A percentile compares a stretch with the other conserved stretches of the same genome.
These are phyloP conservation scores for Verticillium zaregamsianum DNA, from an alignment of 2,329 filamentous ascomycete species.

Conservation along the genomic window DNA sequence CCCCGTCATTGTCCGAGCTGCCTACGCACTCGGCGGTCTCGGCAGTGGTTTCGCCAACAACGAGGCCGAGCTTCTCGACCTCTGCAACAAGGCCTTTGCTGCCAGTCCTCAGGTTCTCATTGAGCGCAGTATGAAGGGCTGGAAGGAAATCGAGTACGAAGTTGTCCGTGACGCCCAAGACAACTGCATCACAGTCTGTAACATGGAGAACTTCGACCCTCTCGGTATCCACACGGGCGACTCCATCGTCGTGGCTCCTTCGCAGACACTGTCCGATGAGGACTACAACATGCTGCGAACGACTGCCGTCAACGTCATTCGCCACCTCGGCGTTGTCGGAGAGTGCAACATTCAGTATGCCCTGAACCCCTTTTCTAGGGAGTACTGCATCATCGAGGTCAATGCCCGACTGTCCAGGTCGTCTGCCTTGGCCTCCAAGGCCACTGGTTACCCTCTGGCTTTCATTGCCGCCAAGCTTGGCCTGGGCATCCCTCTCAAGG, in stretches of 20 bases:
- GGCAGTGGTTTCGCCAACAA: conserved; percentile 95
- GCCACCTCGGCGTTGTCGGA: conserved; percentile 93
- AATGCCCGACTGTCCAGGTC: conserved; percentile 95
- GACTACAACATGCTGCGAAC: conserved; percentile 99
- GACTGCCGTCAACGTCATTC: conserved; percentile 94
- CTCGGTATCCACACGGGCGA: conserved; percentile 97
- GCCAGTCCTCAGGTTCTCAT: conserved; percentile 95
- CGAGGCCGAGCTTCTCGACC: conserved; percentile 73
- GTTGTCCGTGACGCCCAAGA: conserved; percentile 93
- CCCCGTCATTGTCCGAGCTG: conserved; percentile 94
- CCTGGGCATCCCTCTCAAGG: conserved; percentile 89
- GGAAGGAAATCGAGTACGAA: conserved; percentile 99
- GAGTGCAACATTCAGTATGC: conserved; percentile 99
- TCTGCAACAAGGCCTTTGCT: conserved; percentile 93
- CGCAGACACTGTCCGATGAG: conserved; percentile 92
- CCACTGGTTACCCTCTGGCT: conserved; percentile 91
- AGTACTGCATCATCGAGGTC: conserved; percentile 99
- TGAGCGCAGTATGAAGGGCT: conserved; percentile 98
- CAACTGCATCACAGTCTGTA: conserved; percentile 99
- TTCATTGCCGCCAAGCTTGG: conserved; percentile 97
- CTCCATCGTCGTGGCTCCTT: conserved; percentile 95
- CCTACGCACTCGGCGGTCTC: conserved; percentile 90
- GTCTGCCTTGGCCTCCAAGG: conserved; percentile 93
- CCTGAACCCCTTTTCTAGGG: conserved; percentile 87
- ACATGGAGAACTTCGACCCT: conserved; percentile 99